These are phyloP conservation scores for Alternaria metachromatica DNA, from an alignment of 2,329 filamentous ascomycete genomes.

Conservation along the genomic window DNA sequence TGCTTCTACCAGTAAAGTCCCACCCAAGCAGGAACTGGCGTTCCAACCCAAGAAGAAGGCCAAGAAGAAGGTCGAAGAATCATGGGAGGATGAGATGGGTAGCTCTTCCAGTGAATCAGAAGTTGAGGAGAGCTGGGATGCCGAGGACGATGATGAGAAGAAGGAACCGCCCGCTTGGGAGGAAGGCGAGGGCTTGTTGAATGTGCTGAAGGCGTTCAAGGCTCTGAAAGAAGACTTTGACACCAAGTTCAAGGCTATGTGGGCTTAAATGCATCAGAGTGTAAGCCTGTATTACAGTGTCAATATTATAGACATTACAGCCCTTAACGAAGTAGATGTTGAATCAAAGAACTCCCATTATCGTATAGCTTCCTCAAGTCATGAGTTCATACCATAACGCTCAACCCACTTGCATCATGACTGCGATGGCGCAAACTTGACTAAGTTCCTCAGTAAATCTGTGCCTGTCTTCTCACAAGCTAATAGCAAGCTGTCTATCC, in stretches of 20 bases:
- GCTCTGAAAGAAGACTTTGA: conserved; percentile 66
- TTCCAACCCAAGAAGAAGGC: conserved; percentile 48
- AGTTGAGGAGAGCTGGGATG: conserved; percentile 37
- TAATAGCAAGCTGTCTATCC: conserved; percentile 26
- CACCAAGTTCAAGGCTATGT: conserved; percentile 67
- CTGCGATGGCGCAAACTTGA: conserved; percentile 27
- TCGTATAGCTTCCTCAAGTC: neutral
- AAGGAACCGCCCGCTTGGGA: conserved; percentile 47
- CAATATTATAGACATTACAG: neutral
- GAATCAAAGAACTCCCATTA: neutral
- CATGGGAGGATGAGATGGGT: conserved; percentile 50
- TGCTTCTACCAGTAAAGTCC: conserved; percentile 29
- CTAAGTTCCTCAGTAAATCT: conserved; percentile 36
- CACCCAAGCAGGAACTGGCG: conserved; percentile 39
- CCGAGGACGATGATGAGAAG: conserved; percentile 31
- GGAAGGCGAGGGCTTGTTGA: conserved; percentile 57
- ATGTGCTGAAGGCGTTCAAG: conserved; percentile 66
- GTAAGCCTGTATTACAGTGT: neutral
- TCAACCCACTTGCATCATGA: neutral
- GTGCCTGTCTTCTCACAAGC: conserved; percentile 27
- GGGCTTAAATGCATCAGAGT: conserved; percentile 54
- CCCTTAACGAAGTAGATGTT: neutral
- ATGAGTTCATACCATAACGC: neutral
- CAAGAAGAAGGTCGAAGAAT: conserved; percentile 47
- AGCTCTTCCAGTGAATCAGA: conserved; percentile 34